Evolutionary conservation across 345 rosid species (phyloP), one percentile per base, ranked within the genome.

Genomic region (Microcos paniculata): DNA sequence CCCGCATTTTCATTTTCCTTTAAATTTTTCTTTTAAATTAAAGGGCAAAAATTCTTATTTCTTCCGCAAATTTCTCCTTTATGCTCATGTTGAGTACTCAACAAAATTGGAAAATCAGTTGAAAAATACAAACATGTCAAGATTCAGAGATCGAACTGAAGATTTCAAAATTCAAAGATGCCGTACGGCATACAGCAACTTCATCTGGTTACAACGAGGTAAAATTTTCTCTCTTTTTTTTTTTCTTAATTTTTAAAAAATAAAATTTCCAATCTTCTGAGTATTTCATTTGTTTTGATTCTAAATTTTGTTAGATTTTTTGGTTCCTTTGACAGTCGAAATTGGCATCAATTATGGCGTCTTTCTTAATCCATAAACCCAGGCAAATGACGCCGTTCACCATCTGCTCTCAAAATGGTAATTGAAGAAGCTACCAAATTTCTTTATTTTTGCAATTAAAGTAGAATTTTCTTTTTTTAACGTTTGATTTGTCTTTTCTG

Each of bases 131-230:
- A 71, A 65, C 52, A 93, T 91, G 97, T 88, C 94, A 59, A 94
- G 82, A 85, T 75, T 87, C 72, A 87, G 90, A 81, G 98, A 92
- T 61, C 85, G 94, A 64, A 89, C 89, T 21, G 97, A 92, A 80
- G 97, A 94, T 83, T 94, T 90, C 75, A n/a, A n/a, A n/a, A n/a
- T n/a, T n/a, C n/a, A 94, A 90, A 80, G 98, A 94, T 76, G 88
- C 86, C 23, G 89, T 88, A 73, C 87, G 97, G 28, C 86, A 77
- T 49, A 48, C 84, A n/a, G 96, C 94, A 35, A 79, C 88, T 43
- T 87, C 92, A 40, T 67, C 76, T 31, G 96, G 97, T 58, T 89
- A 84, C 77, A 80, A 81, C 42, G 97, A 94, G 94, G 98, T 94
- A 6, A 55, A 51, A 35, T 38, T 76, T 70, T 10, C 65, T 23